These are phyloP conservation scores for Mycena alexandri DNA, from an alignment of 768 basidiomycete genomes.

Conservation along the genomic window DNA sequence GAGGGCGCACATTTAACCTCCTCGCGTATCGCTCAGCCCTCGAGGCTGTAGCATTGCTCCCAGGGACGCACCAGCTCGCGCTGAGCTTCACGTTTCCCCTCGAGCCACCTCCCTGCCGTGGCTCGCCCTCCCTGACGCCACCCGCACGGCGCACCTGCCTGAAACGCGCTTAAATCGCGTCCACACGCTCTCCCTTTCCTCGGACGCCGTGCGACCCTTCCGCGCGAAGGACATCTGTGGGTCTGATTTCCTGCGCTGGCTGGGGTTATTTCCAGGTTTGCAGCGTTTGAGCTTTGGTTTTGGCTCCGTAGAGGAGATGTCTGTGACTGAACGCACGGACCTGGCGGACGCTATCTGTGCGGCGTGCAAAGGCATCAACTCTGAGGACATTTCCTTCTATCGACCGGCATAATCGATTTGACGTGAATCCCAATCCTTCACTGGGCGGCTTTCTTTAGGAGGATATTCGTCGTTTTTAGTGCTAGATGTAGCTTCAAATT, in stretches of 20 bases:
- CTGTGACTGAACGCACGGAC: background rate
- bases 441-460: too few species aligned
- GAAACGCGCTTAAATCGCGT: conserved; percentile 7
- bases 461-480: too few species aligned
- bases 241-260: conserved; percentile 21
- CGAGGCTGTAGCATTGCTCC: too few species aligned
- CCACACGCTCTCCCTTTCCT: background rate
- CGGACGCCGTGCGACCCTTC: conserved; percentile 6
- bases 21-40: too few species aligned
- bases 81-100: too few species aligned
- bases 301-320: conserved; percentile 11
- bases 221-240: conserved; percentile 17
- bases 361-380: background rate
- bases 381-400: conserved; percentile 11
- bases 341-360: conserved; percentile 18
- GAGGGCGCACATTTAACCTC: too few species aligned
- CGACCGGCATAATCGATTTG: too few species aligned
- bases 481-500: too few species aligned
- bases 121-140: too few species aligned
- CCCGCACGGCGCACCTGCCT: background rate
- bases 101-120: too few species aligned
- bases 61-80: too few species aligned
- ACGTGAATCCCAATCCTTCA: too few species aligned
- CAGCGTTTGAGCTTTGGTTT: conserved; percentile 13
- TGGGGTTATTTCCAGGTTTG: conserved; percentile 18